These are phyloP conservation scores for Rhizoctonia solani DNA, from an alignment of 1,284 basidiomycete genomes.

Conservation along the genomic window DNA sequence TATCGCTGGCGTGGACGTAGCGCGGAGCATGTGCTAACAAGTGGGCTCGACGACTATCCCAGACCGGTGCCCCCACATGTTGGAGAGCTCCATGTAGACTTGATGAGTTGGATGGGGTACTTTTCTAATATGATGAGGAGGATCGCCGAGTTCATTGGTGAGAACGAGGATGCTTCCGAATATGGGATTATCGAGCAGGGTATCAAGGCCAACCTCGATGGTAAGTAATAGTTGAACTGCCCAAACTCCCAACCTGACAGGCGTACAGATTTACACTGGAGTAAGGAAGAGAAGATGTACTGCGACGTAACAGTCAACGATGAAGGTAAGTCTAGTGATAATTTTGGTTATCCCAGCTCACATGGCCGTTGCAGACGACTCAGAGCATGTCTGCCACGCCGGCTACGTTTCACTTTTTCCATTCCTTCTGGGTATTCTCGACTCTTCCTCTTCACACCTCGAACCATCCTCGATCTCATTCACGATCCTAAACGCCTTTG, in stretches of 20 bases:
- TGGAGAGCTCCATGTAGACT: conserved; percentile 89
- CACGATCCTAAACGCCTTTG: conserved; percentile 82
- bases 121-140: conserved; percentile 88
- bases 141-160: conserved; percentile 80
- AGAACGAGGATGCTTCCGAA: conserved; percentile 76
- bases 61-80: conserved; percentile 78
- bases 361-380: conserved; percentile 66
- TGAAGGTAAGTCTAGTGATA: conserved; percentile 59
- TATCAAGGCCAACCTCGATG: conserved; percentile 85
- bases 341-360: not conserved
- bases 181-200: conserved; percentile 78
- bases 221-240: conserved; percentile 49
- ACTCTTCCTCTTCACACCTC: conserved; percentile 75
- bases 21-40: conserved; percentile 84
- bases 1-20: conserved; percentile 95
- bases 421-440: conserved; percentile 79
- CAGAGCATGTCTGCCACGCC: conserved; percentile 84
- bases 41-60: conserved; percentile 95
- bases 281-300: conserved; percentile 85
- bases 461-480: conserved; percentile 79
- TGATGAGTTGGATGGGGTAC: conserved; percentile 95
- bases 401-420: conserved; percentile 95
- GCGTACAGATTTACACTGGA: conserved; percentile 86
- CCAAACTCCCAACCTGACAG: not conserved
- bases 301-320: conserved; percentile 86